Percentiles rank a stretch among this genome's conserved stretches.
These are phyloP conservation scores for Cadophora malorum DNA, from an alignment of 2,329 filamentous ascomycete species.

Conservation along the genomic window DNA sequence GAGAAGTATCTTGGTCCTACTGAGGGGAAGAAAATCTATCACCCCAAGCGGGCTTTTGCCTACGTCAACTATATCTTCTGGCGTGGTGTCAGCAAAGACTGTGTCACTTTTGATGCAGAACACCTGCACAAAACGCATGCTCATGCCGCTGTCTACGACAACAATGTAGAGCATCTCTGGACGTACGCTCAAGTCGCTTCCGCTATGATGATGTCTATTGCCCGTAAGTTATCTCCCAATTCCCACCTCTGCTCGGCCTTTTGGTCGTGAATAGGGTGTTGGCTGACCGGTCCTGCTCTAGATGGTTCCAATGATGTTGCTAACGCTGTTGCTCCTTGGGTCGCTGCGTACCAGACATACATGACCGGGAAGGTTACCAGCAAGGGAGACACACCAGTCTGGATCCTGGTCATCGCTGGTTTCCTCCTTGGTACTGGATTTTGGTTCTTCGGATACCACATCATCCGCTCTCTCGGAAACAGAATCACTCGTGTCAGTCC, in stretches of 20 bases:
- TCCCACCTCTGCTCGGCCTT: no score
- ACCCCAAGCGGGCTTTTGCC: slow-evolving; percentile 32
- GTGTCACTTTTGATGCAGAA: slow-evolving; percentile 26
- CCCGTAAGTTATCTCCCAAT: slow-evolving; percentile 39
- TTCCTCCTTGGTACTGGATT: slow-evolving; percentile 69
- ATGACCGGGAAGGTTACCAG: slow-evolving; percentile 59
- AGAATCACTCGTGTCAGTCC: slow-evolving; percentile 48
- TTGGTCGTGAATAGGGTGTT: no score
- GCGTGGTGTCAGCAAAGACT: slow-evolving; percentile 36
- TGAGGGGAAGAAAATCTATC: neutral
- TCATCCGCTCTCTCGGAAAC: slow-evolving; percentile 54
- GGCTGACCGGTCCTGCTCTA: no score
- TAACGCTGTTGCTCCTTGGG: slow-evolving; percentile 72
- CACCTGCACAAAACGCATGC: slow-evolving; percentile 24
- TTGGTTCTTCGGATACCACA: slow-evolving; percentile 80
- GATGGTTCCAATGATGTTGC: slow-evolving; percentile 78
- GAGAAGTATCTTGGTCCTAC: neutral
- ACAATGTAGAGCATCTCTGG: slow-evolving; percentile 68
- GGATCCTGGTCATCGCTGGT: slow-evolving; percentile 77
- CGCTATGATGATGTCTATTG: slow-evolving; percentile 47
- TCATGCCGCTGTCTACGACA: slow-evolving; percentile 67
- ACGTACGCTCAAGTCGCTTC: slow-evolving; percentile 58
- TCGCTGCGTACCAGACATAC: slow-evolving; percentile 72
- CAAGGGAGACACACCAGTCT: slow-evolving; percentile 68
- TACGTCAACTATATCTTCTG: slow-evolving; percentile 37